phyloP scores from a whole-genome alignment of 768 basidiomycete species.

The Kwoniella dendrophila region DNA sequence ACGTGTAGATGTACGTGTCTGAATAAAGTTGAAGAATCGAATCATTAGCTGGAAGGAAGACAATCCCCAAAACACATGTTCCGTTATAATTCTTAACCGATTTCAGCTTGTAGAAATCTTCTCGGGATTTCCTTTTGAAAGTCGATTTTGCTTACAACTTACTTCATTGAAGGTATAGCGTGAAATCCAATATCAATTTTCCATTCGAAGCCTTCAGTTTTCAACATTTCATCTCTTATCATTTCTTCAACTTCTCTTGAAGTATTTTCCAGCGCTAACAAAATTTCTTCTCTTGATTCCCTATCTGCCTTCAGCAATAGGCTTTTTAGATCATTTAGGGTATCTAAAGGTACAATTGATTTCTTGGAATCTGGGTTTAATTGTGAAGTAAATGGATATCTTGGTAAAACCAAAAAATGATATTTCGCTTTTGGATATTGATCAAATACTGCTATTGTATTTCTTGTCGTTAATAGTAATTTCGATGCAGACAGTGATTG shows the following conservation, averaged over 20 bases:
- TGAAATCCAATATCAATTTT: conserved; percentile 79
- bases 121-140: no score
- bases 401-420: conserved; percentile 84
- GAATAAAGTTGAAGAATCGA: background rate
- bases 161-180: conserved; percentile 83
- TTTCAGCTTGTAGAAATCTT: no score
- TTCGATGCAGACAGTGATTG: conserved; percentile 26
- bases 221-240: conserved; percentile 78
- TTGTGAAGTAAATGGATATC: conserved; percentile 57
- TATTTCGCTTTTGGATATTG: conserved; percentile 65
- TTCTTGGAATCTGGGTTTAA: conserved; percentile 33
- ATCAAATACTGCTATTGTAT: conserved; percentile 49
- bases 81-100: no score
- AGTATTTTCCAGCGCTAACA: conserved; percentile 63
- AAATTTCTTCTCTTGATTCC: conserved; percentile 62
- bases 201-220: conserved; percentile 56
- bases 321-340: conserved; percentile 63
- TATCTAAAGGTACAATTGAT: conserved; percentile 54
- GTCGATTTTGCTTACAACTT: no score
- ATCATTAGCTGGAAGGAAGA: no score
- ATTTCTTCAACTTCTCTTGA: conserved; percentile 64
- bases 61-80: no score
- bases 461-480: conserved; percentile 32
- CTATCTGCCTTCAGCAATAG: conserved; percentile 63
- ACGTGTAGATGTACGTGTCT: conserved; percentile 69